Evolutionary conservation across 2,329 filamentous ascomycete species (phyloP).

Genomic region (Beauveria sp.): DNA sequence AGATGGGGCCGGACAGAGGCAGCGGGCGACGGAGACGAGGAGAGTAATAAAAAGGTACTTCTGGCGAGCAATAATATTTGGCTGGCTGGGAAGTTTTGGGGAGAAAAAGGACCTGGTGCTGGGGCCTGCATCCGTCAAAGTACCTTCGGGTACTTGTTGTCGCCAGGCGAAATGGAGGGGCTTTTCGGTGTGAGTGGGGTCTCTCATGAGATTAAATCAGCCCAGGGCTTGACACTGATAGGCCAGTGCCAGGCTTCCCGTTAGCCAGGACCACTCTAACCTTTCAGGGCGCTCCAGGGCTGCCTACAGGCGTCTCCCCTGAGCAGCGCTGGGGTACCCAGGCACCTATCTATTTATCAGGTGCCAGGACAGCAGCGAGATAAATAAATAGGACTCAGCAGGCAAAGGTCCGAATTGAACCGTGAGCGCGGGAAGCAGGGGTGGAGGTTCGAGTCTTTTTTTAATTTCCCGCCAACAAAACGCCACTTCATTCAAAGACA

Average conservation of each 20-base stretch:
- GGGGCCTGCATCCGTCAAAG: background rate
- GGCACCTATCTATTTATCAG: too few species aligned
- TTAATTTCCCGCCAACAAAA: conserved; percentile 4
- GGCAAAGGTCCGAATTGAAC: too few species aligned
- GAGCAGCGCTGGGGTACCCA: background rate
- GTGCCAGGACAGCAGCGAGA: too few species aligned
- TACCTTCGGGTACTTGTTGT: conserved; percentile 10
- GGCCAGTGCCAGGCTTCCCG: conserved; percentile 3
- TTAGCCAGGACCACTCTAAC: background rate
- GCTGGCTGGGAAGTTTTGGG: too few species aligned
- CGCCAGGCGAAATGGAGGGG: conserved; percentile 1
- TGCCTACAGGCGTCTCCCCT: conserved; percentile 6
- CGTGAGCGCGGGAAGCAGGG: background rate
- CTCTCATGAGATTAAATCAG: conserved; percentile 35
- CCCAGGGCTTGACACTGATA: conserved; percentile 23
- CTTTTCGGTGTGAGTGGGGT: conserved; percentile 33
- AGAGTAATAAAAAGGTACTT: too few species aligned
- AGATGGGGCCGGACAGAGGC: background rate
- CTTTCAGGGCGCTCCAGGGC: background rate
- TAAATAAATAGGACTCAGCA: too few species aligned
- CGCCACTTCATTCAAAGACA: background rate
- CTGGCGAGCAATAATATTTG: too few species aligned
- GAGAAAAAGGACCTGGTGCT: background rate
- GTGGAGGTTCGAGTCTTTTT: background rate
- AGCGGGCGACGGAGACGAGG: conserved; percentile 1